A percentile compares a stretch with the other conserved stretches of the same genome.
These are phyloP conservation scores for Geotrichum histeridarum DNA, from an alignment of 1,139 yeast species.

Conservation along the genomic window DNA sequence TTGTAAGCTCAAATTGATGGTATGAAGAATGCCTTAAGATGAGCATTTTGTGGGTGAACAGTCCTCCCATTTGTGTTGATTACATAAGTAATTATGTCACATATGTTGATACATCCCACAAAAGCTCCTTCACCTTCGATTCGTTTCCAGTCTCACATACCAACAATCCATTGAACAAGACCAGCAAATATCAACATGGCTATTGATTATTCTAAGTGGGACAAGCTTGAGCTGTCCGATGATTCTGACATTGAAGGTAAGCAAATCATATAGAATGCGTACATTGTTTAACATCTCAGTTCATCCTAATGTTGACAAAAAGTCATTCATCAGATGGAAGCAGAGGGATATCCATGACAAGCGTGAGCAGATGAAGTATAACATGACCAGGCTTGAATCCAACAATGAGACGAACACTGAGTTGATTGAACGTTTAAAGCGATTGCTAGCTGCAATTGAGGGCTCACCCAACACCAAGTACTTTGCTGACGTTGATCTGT, in stretches of 20 bases:
- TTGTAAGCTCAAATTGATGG: too few species aligned
- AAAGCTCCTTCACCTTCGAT: not conserved
- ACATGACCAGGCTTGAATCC: conserved; percentile 67
- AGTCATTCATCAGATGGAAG: conserved; percentile 89
- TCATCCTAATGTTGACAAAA: conserved; percentile 96
- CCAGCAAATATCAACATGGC: conserved; percentile 29
- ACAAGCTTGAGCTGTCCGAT: conserved; percentile 87
- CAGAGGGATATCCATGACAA: conserved; percentile 96
- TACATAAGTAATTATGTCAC: too few species aligned
- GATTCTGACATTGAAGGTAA: conserved; percentile 79
- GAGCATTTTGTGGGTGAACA: too few species aligned
- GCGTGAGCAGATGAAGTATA: conserved; percentile 71
- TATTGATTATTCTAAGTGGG: conserved; percentile 97
- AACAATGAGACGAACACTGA: conserved; percentile 74
- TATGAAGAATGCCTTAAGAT: too few species aligned
- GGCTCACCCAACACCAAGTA: conserved; percentile 7
- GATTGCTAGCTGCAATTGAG: conserved; percentile 42
- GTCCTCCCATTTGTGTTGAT: too few species aligned
- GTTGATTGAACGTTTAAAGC: conserved; percentile 67
- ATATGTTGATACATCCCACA: not conserved
- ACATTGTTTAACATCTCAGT: conserved; percentile 41
- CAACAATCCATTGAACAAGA: not conserved
- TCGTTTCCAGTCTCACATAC: not conserved
- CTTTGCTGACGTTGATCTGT: conserved; percentile 10
- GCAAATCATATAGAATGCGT: conserved; percentile 6